A percentile compares a stretch with the other conserved stretches of the same genome.
phyloP scores from a whole-genome alignment of 1,284 basidiomycete species.

The Moesziomyces globuligerus region DNA sequence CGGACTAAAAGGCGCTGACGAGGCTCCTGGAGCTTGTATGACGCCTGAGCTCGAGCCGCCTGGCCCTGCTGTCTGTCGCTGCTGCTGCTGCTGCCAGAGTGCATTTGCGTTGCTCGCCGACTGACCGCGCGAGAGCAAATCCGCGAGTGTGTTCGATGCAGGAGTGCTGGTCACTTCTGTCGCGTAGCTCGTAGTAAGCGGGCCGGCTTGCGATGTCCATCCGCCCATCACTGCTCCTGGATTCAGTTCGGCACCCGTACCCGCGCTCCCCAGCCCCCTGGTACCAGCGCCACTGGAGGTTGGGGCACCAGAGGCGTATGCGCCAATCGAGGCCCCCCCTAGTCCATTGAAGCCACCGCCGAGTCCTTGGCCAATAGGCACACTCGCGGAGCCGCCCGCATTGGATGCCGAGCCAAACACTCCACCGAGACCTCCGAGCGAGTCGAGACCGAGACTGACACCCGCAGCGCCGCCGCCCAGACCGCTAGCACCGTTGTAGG shows the following conservation, averaged over 20 bases:
- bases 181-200: conserved; percentile 14
- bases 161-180: conserved; percentile 2
- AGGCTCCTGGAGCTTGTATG: background rate
- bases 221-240: conserved; percentile 20
- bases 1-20: conserved; percentile 1
- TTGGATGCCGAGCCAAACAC: conserved; percentile 7
- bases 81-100: conserved; percentile 26
- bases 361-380: conserved; percentile 24
- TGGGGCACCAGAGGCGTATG: conserved; percentile 1
- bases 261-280: background rate
- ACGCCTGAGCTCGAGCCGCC: background rate
- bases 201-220: conserved; percentile 23
- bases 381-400: background rate
- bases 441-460: conserved; percentile 33
- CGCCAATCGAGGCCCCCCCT: conserved; percentile 26
- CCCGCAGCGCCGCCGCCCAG: conserved; percentile 34
- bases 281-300: conserved; percentile 1
- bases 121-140: conserved; percentile 14
- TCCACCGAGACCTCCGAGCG: conserved; percentile 28
- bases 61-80: background rate
- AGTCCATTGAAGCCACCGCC: conserved; percentile 41
- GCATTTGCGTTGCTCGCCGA: conserved; percentile 7
- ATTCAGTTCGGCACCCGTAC: conserved; percentile 9
- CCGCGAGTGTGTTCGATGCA: conserved; percentile 19
- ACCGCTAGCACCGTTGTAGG: conserved; percentile 31